Evolutionary conservation across 2,329 filamentous ascomycete species (phyloP), one percentile per base, ranked within the genome.

Genomic region (Escovopsis sp.): DNA sequence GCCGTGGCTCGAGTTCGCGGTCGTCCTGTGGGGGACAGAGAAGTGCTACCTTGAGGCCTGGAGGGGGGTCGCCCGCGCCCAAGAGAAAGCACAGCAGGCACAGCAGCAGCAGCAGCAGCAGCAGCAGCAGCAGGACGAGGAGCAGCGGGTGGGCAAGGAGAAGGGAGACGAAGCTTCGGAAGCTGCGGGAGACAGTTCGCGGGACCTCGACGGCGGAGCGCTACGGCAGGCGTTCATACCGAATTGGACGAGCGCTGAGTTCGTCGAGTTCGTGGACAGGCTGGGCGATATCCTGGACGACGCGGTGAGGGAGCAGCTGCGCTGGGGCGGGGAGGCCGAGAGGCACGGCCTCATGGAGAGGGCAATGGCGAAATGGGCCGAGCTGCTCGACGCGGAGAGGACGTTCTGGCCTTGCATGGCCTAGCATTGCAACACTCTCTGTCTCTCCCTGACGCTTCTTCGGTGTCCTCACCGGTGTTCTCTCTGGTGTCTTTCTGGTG

Each of bases 11-110:
- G 78, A 85, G 50, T 78, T 76, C 5, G 62, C 83, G 41, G 68
- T 83, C 3, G 66, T 82, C n/a, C 68, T 86, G 17, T 87, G 79
- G 75, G 75, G 73, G n/a, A 84, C 77, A 1, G 81, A 88, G 56
- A 72, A 64, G 32, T 68, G 65, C 40, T 79, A 78, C 48, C 49
- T 76, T 14, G 61, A 68, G 27, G 66, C 73, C 11, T 79, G 75
- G 75, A 61, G 58, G 9, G 68, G 62, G 51, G 21, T 10, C 6
- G 66, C 66, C 4, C 60, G 52, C 41, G 42, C 50, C 4, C 55
- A 65, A 44, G 50, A 57, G 14, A n/a, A n/a, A n/a, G n/a, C n/a
- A n/a, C 43, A 47, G 2, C 41, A 37, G 2, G 39, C 31, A 10
- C 15, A 23, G 18, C 13, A 40, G 2, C 21, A n/a, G n/a, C n/a